Conservation (phyloP, 2,329 filamentous ascomycete species). For the Penicillium capsulatum region DNA sequence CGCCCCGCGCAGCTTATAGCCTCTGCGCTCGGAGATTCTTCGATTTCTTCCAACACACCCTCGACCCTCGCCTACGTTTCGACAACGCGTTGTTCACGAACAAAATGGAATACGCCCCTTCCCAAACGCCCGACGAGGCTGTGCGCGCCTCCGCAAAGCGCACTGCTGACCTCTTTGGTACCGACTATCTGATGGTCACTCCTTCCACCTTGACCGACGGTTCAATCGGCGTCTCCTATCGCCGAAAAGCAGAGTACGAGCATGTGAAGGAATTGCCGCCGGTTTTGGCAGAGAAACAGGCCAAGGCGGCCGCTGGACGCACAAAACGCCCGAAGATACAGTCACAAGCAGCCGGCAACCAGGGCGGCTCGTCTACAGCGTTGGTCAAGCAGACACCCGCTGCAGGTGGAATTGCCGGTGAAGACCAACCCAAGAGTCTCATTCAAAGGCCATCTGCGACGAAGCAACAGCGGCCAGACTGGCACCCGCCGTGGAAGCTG, state of each 20-base stretch:
- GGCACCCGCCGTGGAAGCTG: constrained; percentile 97
- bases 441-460: constrained; percentile 60
- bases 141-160: constrained; percentile 44
- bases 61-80: not conserved
- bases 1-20: not conserved
- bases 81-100: not conserved
- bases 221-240: constrained; percentile 44
- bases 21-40: constrained; percentile 5
- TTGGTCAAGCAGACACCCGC: constrained; percentile 43
- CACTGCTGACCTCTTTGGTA: constrained; percentile 46
- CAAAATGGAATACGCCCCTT: constrained; percentile 32
- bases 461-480: constrained; percentile 74
- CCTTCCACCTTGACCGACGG: constrained; percentile 42
- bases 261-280: constrained; percentile 72
- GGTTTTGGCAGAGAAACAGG: constrained; percentile 73
- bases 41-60: constrained; percentile 1
- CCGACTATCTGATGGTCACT: constrained; percentile 44
- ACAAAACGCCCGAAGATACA: constrained; percentile 58
- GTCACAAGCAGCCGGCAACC: constrained; percentile 49
- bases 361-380: constrained; percentile 52
- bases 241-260: constrained; percentile 64
- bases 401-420: constrained; percentile 33
- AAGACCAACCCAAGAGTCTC: constrained; percentile 55
- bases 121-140: constrained; percentile 33
- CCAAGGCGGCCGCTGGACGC: constrained; percentile 58